Conservation (phyloP, 2,329 filamentous ascomycete species). For the Hypoxylon sp. region DNA sequence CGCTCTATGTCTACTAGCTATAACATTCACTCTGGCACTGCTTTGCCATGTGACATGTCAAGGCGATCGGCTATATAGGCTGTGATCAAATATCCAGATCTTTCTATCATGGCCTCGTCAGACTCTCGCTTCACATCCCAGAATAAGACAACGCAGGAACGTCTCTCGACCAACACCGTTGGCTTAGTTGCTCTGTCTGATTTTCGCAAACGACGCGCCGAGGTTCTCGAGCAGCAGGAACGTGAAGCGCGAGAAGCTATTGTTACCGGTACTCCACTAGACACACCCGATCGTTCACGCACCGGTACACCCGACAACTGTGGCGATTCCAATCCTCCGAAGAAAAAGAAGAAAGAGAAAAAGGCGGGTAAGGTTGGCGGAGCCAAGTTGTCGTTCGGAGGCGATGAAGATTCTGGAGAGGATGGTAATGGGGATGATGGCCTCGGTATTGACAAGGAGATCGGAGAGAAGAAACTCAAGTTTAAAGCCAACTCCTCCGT, state of each 20-base stretch:
- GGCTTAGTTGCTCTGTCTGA: constrained; percentile 93
- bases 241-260: constrained; percentile 80
- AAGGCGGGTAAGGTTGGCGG: constrained; percentile 57
- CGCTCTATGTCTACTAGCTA: too few relatives aligned
- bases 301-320: constrained; percentile 64
- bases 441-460: constrained; percentile 5
- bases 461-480: constrained; percentile 59
- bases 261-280: constrained; percentile 54
- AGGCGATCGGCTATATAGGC: background rate
- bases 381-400: constrained; percentile 75
- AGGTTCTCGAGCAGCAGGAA: constrained; percentile 92
- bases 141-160: constrained; percentile 82
- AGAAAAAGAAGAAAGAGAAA: constrained; percentile 65
- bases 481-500: constrained; percentile 75
- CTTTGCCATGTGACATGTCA: background rate
- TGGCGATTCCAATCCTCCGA: constrained; percentile 58
- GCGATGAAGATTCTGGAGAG: constrained; percentile 68
- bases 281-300: constrained; percentile 66
- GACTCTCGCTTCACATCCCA: constrained; percentile 80
- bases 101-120: constrained; percentile 45
- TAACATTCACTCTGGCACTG: background rate
- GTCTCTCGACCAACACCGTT: constrained; percentile 88
- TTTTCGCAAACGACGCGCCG: constrained; percentile 94
- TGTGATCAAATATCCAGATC: background rate
- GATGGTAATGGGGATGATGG: constrained; percentile 66